Evolutionary conservation across 768 basidiomycete genomes (phyloP), one percentile per base, ranked within the genome.

Genomic region (Suillus subaureus): DNA sequence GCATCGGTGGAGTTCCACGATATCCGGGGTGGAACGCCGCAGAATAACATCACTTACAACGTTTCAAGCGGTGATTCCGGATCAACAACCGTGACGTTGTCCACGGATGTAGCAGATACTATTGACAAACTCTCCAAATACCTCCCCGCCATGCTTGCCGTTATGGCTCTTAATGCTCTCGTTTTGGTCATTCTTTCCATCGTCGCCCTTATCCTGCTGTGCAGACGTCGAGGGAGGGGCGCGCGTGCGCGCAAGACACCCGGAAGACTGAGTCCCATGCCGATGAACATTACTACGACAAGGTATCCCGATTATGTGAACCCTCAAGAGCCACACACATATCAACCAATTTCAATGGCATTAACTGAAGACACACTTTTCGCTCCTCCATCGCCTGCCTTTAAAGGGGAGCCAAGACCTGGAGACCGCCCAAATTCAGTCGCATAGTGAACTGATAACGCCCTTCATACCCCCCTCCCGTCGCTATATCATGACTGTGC

Each of bases 111-210:
- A 69, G 82, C 84, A 5, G 72, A 82, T 52, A 87, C 87, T 18
- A 75, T 95, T 61, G 84, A 87, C 72, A 83, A 83, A 71, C 83
- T 95, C 70, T 82, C 84, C 55, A 83, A 80, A 33, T 88, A 84
- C 76, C 78, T 94, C 58, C 93, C 93, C 28, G 89, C 85, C 31
- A 85, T 94, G 79, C 81, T 94, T 61, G 93, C 82, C 33, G 77
- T 94, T 65, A 85, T 93, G 71, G 93, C 87, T 42, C 81, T 94
- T 70, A 95, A 95, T 71, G 89, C 91, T 7, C 77, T 92, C 33
- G 82, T 92, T 62, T 75, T 94, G 65, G 74, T 92, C 63, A 76
- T 83, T 35, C 82, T 92, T 64, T 74, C 81, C 66, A 74, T 86
- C 42, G 81, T 83, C 8, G 91, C 85, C 68, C 75, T 86, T 61